A percentile compares a stretch with the other conserved stretches of the same genome.
phyloP scores from a whole-genome alignment of 306 rosid genomes.

The Pyrus bretschneideri region DNA sequence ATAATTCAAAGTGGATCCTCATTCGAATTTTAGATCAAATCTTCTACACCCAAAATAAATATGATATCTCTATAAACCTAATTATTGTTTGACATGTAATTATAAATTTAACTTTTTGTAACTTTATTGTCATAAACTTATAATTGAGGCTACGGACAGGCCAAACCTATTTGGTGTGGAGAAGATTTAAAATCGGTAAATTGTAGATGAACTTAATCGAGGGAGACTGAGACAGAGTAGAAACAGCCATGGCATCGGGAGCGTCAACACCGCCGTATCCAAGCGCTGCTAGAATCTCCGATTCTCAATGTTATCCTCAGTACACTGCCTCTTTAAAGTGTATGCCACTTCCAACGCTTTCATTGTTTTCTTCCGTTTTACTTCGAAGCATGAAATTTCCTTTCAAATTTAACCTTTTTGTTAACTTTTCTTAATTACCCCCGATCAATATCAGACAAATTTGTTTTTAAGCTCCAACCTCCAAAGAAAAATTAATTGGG shows the following conservation, averaged over 20 bases:
- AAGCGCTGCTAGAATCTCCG: constrained; percentile 71
- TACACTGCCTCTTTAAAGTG: constrained; percentile 90
- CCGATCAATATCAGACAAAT: not conserved
- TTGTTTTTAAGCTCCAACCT: not conserved
- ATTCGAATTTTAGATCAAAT: no score
- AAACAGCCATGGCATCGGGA: constrained; percentile 38
- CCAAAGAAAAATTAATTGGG: not conserved
- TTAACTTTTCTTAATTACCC: not conserved
- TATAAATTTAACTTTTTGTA: no score
- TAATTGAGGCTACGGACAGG: no score
- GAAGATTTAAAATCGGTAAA: no score
- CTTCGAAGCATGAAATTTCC: not conserved
- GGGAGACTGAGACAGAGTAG: no score
- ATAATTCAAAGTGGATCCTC: no score
- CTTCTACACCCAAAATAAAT: no score
- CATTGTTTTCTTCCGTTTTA: not conserved
- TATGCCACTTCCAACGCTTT: constrained; percentile 9
- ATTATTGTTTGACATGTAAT: no score
- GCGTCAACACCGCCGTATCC: constrained; percentile 49
- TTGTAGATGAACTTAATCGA: not conserved
- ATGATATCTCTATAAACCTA: no score
- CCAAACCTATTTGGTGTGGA: no score
- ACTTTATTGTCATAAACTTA: no score
- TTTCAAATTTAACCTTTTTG: not conserved
- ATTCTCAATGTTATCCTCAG: constrained; percentile 79